Base-by-base conservation (phyloP, 805 yeast genomes). In the Myxozyma sirexii region DNA sequence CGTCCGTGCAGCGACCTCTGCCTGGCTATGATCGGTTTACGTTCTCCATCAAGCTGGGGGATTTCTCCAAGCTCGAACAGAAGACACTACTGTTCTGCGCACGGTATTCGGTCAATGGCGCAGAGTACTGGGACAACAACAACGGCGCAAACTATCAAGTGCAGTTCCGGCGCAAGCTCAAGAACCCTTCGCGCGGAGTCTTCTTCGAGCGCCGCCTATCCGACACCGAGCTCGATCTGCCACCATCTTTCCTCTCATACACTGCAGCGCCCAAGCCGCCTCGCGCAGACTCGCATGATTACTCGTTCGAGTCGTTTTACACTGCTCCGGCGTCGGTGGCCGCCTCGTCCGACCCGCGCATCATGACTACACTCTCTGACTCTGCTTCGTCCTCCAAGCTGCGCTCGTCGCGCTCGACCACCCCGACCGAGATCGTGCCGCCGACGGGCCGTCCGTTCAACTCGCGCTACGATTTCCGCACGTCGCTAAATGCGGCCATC, bases 41-140 rank as follows among this genome's bases (percentile, higher is more conserved):
- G 13, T 88, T 90, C 73, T 81, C 80, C 60, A 77, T 90, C 49
- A 80, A 72, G 29, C 66, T 76, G 31, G 60, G 61, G 31, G 71
- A 69, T 31, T 66, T 77, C 47, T 73, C 76, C 23, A 67, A 65
- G 55, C 67, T 72, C 27, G 66, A 70, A 29, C 54, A 67, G 44
- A 70, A 71, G 39, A 62, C 74, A 17, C 68, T 81, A 64, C 74
- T 76, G 45, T 75, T 88, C 66, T 88, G 96, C 68, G 79, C 87
- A 43, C 79, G 81, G 55, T 88, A 82, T 70, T 68, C 70, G 48
- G 74, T 83, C 19, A 72, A 74, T 44, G 79, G 79, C 15, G 67
- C 69, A 46, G 91, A 85, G 65, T 80, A 71, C 69, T 90, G 96
- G 96, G 97, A 90, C 72, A 90, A 88, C 75, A 90, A 90, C 73